Percentiles rank a stretch among this genome's conserved stretches.
Conservation (phyloP, 129 eudicot species). For the Glebionis coronaria region DNA sequence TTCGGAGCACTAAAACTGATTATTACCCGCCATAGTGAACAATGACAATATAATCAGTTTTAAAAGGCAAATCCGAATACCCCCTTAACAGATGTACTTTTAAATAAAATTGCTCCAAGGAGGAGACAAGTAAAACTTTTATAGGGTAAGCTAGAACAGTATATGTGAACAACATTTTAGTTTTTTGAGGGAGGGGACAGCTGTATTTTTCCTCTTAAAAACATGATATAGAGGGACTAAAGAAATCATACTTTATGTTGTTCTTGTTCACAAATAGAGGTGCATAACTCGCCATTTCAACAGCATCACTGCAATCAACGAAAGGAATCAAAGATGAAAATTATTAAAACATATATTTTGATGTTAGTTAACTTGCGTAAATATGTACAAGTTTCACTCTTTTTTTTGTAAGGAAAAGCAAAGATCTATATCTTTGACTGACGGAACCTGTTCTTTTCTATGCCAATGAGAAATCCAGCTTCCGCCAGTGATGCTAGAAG, state of each 20-base stretch:
- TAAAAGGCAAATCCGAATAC: too few relatives aligned
- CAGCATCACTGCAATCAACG: conserved; percentile 55
- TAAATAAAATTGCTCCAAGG: conserved; percentile 8
- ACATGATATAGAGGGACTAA: not conserved
- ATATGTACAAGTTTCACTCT: not conserved
- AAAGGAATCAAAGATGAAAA: not conserved
- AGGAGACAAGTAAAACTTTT: not conserved
- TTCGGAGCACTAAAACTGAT: too few relatives aligned
- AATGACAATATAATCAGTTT: too few relatives aligned
- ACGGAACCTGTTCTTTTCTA: conserved; percentile 80
- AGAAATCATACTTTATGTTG: conserved; percentile 44
- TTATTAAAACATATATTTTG: not conserved
- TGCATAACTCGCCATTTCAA: conserved; percentile 95
- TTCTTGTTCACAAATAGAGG: conserved; percentile 75
- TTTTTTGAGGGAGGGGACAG: too few relatives aligned
- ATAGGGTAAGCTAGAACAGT: too few relatives aligned
- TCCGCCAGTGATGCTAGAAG: conserved; percentile 82
- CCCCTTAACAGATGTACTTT: too few relatives aligned
- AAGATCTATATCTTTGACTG: too few relatives aligned
- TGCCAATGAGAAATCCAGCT: conserved; percentile 88
- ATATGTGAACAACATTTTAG: too few relatives aligned
- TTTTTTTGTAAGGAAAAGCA: not conserved
- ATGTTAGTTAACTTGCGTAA: not conserved
- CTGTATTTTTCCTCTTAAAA: too few relatives aligned
- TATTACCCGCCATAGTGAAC: too few relatives aligned